Evolutionary conservation across 2,329 filamentous ascomycete species (phyloP).

Genomic region (Tricladium varicosporioides): DNA sequence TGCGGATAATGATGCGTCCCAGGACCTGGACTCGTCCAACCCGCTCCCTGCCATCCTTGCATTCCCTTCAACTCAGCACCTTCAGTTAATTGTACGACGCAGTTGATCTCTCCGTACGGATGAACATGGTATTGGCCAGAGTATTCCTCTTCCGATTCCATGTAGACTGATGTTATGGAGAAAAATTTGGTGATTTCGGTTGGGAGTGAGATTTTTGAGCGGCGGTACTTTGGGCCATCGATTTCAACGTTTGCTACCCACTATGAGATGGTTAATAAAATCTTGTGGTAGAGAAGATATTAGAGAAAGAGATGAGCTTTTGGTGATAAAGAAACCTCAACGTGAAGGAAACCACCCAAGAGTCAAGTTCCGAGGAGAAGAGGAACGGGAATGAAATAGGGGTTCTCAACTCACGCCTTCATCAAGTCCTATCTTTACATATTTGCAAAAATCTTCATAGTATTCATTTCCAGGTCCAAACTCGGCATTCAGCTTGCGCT

Average conservation of each 20-base stretch:
- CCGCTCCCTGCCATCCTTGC: constrained; percentile 54
- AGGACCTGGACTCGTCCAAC: constrained; percentile 53
- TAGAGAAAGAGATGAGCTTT: too few relatives aligned
- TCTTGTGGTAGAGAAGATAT: too few relatives aligned
- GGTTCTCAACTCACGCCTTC: constrained; percentile 37
- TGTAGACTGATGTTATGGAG: constrained; percentile 57
- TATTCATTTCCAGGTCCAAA: constrained; percentile 43
- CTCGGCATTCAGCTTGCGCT: constrained; percentile 41
- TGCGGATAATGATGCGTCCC: constrained; percentile 58
- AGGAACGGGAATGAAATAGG: background rate
- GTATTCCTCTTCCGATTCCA: constrained; percentile 48
- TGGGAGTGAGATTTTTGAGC: constrained; percentile 46
- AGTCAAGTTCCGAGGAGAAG: too few relatives aligned
- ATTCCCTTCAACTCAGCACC: constrained; percentile 52
- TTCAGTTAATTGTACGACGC: constrained; percentile 49
- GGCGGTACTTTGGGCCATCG: constrained; percentile 46
- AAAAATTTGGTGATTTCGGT: constrained; percentile 47
- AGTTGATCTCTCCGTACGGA: constrained; percentile 56
- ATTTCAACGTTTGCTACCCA: constrained; percentile 45
- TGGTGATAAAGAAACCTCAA: too few relatives aligned
- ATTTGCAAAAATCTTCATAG: constrained; percentile 42
- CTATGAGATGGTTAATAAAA: background rate
- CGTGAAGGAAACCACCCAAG: background rate
- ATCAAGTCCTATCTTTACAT: constrained; percentile 39
- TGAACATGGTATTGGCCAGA: constrained; percentile 52